phyloP scores from a whole-genome alignment of 2,329 filamentous ascomycete genomes.

The Didymella pomorum region DNA sequence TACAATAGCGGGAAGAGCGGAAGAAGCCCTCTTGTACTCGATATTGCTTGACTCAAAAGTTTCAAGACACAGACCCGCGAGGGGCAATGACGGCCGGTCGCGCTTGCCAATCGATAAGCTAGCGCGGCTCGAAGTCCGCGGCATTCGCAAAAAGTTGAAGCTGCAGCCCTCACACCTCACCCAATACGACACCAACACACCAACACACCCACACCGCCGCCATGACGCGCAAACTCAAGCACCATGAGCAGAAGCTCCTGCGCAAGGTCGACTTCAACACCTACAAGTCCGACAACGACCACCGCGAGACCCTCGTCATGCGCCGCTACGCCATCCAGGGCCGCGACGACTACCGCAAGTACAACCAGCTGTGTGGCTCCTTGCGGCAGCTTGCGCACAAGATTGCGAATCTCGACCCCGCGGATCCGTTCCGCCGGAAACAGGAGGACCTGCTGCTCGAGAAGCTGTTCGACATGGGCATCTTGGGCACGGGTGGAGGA shows the following conservation, averaged over 20 bases:
- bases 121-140: constrained; percentile 22
- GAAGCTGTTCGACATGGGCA: constrained; percentile 92
- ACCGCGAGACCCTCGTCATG: constrained; percentile 81
- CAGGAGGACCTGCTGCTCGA: constrained; percentile 87
- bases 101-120: constrained; percentile 19
- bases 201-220: constrained; percentile 8
- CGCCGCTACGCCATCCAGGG: constrained; percentile 92
- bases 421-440: constrained; percentile 79
- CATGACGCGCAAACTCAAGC: constrained; percentile 96
- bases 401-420: constrained; percentile 80
- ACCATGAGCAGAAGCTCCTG: constrained; percentile 92
- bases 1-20: not conserved
- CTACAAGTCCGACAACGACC: constrained; percentile 86
- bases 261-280: constrained; percentile 92
- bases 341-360: constrained; percentile 73
- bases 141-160: not conserved
- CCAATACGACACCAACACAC: not conserved
- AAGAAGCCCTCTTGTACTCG: not conserved
- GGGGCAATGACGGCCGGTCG: constrained; percentile 9
- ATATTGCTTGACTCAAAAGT: constrained; percentile 25
- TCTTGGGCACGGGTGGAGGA: constrained; percentile 74
- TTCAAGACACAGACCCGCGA: constrained; percentile 21
- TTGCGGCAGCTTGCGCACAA: constrained; percentile 89
- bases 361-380: constrained; percentile 63
- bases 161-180: not conserved